Evolutionary conservation across 1,139 yeast genomes (phyloP).

Genomic region (Debaryomycetaceae sp.): DNA sequence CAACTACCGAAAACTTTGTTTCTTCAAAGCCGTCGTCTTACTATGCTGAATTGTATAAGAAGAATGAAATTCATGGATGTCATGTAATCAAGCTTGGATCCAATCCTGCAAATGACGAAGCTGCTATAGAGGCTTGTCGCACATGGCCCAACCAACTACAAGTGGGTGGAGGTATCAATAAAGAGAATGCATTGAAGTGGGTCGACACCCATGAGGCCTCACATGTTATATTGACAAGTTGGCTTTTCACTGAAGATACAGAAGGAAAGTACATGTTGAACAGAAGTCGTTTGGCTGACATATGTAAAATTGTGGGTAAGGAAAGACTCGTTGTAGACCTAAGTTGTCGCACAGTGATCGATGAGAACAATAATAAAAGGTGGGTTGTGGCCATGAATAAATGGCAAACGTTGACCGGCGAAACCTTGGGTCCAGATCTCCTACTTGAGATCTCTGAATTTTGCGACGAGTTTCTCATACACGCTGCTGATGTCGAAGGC

Average conservation of each 20-base stretch:
- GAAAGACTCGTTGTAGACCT: slow-evolving; percentile 79
- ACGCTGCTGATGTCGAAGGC: slow-evolving; percentile 99
- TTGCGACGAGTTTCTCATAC: slow-evolving; percentile 85
- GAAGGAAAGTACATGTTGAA: slow-evolving; percentile 44
- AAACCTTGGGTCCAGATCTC: slow-evolving; percentile 51
- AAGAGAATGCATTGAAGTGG: slow-evolving; percentile 74
- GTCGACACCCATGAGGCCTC: slow-evolving; percentile 58
- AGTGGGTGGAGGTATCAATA: slow-evolving; percentile 89
- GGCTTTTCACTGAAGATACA: slow-evolving; percentile 65
- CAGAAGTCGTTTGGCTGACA: slow-evolving; percentile 46
- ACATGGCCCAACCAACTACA: slow-evolving; percentile 78
- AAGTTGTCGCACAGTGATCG: slow-evolving; percentile 64
- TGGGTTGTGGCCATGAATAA: slow-evolving; percentile 97
- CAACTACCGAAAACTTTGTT: slow-evolving; percentile 71
- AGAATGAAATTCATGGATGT: slow-evolving; percentile 62
- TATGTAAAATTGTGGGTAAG: slow-evolving; percentile 57
- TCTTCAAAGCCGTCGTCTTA: slow-evolving; percentile 71
- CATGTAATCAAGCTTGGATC: slow-evolving; percentile 92
- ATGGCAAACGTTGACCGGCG: slow-evolving; percentile 87
- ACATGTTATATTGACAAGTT: slow-evolving; percentile 89
- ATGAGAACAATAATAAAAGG: slow-evolving; percentile 23
- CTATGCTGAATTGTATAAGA: slow-evolving; percentile 69
- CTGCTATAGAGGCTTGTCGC: slow-evolving; percentile 70
- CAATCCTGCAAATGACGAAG: slow-evolving; percentile 68
- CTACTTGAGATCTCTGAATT: slow-evolving; percentile 53